phyloP scores from a whole-genome alignment of 345 rosid genomes.

The Hirschfeldia incana region DNA sequence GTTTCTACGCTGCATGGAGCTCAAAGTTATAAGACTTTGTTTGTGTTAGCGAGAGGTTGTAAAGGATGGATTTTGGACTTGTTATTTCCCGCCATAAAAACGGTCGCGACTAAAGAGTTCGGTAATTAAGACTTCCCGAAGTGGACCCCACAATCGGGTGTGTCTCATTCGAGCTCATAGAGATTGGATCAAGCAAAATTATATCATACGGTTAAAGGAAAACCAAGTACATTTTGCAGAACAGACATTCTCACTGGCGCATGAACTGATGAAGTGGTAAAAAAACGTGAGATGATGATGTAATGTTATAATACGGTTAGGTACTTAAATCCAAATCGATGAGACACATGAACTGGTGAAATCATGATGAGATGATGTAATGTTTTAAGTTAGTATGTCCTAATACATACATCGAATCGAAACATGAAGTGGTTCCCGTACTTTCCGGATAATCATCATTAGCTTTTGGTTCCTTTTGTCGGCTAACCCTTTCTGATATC shows the following conservation, averaged over 20 bases:
- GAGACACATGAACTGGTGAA: background rate
- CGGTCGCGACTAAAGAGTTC: background rate
- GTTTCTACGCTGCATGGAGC: background rate
- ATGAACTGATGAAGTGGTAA: background rate
- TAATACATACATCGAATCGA: slow-evolving; percentile 14
- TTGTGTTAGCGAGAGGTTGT: background rate
- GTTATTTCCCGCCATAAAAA: background rate
- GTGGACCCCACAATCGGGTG: background rate
- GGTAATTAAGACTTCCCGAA: background rate
- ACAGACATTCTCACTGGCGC: background rate
- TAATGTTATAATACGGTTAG: background rate
- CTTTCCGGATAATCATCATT: slow-evolving; percentile 36
- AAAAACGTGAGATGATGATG: slow-evolving; percentile 1
- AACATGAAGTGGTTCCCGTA: slow-evolving; percentile 33
- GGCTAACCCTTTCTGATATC: slow-evolving; percentile 12
- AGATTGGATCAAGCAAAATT: background rate
- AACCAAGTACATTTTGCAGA: background rate
- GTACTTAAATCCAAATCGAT: background rate
- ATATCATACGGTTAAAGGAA: background rate
- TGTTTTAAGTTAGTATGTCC: slow-evolving; percentile 18
- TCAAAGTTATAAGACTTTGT: background rate
- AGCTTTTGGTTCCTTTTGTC: slow-evolving; percentile 29
- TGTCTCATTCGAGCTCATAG: background rate
- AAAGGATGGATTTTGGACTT: background rate
- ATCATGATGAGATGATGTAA: slow-evolving; percentile 32